phyloP scores from a whole-genome alignment of 495 filamentous ascomycete species.

The Daldinia childiae region DNA sequence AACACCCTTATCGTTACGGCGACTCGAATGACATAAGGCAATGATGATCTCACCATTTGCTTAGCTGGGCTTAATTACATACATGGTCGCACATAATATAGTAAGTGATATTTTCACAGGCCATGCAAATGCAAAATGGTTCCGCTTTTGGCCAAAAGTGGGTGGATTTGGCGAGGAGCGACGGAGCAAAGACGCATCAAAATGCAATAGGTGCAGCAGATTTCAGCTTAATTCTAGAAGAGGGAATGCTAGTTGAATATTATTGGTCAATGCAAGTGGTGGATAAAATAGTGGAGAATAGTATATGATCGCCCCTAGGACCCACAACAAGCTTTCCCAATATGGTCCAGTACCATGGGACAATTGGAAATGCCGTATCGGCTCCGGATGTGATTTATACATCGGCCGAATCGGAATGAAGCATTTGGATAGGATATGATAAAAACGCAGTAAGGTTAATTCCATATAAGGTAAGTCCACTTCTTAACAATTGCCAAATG shows the following conservation, averaged over 20 bases:
- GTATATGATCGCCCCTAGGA: constrained; percentile 31
- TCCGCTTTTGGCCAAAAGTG: constrained; percentile 17
- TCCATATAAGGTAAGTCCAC: not conserved
- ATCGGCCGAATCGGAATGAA: constrained; percentile 8
- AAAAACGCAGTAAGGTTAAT: not conserved
- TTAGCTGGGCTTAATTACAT: constrained; percentile 6
- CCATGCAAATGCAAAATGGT: constrained; percentile 6
- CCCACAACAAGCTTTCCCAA: constrained; percentile 23
- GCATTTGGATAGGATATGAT: not conserved
- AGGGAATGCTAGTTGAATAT: constrained; percentile 24
- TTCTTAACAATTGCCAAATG: not conserved
- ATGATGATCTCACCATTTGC: constrained; percentile 29
- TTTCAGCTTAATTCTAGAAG: constrained; percentile 36
- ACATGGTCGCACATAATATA: constrained; percentile 22
- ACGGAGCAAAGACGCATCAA: not conserved
- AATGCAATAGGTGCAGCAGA: not conserved
- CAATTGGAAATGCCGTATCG: constrained; percentile 33
- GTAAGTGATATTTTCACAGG: constrained; percentile 14
- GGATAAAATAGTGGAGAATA: not conserved
- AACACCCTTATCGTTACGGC: constrained; percentile 7
- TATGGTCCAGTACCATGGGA: constrained; percentile 13
- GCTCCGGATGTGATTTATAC: constrained; percentile 23
- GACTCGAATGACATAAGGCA: constrained; percentile 5
- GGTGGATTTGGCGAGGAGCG: not conserved
- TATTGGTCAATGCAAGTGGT: constrained; percentile 18